Percentiles rank a stretch among this genome's conserved stretches.
These are phyloP conservation scores for Bryoglossum gracile DNA, from an alignment of 495 filamentous ascomycete species.

Conservation along the genomic window DNA sequence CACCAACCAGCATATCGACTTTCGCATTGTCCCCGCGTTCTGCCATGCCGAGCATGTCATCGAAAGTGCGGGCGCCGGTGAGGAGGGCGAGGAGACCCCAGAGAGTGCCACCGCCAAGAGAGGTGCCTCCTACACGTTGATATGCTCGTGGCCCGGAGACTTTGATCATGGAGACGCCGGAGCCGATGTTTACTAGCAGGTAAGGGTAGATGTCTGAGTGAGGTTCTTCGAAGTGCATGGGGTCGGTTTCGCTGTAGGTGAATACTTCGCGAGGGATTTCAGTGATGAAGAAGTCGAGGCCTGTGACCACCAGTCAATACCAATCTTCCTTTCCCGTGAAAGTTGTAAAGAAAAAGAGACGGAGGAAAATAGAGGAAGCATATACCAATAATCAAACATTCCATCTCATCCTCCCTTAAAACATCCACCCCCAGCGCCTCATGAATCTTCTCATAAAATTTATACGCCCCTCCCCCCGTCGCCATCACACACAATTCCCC, in stretches of 20 bases:
- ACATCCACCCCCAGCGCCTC: constrained; percentile 78
- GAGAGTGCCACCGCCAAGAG: constrained; percentile 88
- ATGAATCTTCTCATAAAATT: constrained; percentile 86
- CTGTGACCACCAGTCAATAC: constrained; percentile 31
- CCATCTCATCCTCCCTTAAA: constrained; percentile 93
- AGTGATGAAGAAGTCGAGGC: constrained; percentile 96
- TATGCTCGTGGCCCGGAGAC: constrained; percentile 82
- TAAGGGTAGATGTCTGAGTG: constrained; percentile 82
- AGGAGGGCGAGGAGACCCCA: constrained; percentile 90
- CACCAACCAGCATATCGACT: constrained; percentile 96
- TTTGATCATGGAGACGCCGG: constrained; percentile 97
- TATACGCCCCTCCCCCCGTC: constrained; percentile 90
- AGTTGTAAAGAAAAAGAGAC: neutral
- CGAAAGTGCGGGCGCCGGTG: constrained; percentile 83
- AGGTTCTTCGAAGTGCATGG: constrained; percentile 75
- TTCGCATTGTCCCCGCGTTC: constrained; percentile 84
- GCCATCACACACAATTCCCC: constrained; percentile 81
- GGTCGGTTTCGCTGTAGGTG: constrained; percentile 81
- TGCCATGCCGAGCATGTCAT: constrained; percentile 94
- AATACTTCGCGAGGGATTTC: constrained; percentile 96
- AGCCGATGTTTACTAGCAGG: constrained; percentile 97
- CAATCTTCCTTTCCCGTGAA: neutral
- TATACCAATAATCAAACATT: constrained; percentile 88
- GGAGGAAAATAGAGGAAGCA: neutral
- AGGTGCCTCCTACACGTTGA: constrained; percentile 87